phyloP scores from a whole-genome alignment of 2,329 filamentous ascomycete species.

The Chaetothyriales sp. region DNA sequence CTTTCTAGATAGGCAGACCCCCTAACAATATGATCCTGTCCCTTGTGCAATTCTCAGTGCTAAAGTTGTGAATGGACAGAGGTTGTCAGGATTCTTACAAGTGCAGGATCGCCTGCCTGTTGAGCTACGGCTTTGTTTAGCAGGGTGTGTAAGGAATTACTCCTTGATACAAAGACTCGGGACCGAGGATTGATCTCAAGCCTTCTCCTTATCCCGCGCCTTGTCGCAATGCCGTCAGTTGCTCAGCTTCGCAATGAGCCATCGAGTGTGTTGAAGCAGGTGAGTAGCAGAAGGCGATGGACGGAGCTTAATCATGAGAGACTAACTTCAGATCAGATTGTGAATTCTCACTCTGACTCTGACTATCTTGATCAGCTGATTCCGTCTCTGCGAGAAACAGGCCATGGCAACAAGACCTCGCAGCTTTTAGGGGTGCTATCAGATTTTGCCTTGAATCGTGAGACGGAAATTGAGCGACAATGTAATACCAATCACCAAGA shows the following conservation, averaged over 20 bases:
- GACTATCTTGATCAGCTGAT: slow-evolving; percentile 96
- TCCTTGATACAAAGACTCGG: too few relatives aligned
- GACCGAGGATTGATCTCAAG: not conserved
- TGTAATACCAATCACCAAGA: slow-evolving; percentile 95
- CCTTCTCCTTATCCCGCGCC: not conserved
- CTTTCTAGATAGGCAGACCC: not conserved
- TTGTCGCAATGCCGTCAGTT: slow-evolving; percentile 24
- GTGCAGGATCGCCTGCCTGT: too few relatives aligned
- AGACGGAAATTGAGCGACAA: slow-evolving; percentile 83
- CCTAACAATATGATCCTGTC: too few relatives aligned
- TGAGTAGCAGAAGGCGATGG: slow-evolving; percentile 9
- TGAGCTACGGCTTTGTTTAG: too few relatives aligned
- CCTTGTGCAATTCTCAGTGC: too few relatives aligned
- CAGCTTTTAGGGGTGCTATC: slow-evolving; percentile 65
- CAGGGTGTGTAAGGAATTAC: too few relatives aligned
- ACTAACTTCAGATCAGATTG: slow-evolving; percentile 48
- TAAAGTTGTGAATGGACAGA: too few relatives aligned
- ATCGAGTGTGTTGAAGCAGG: slow-evolving; percentile 28
- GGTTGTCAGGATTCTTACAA: too few relatives aligned
- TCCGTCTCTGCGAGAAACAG: slow-evolving; percentile 81
- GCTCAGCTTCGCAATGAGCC: slow-evolving; percentile 24
- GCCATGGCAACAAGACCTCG: slow-evolving; percentile 54
- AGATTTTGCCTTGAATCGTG: slow-evolving; percentile 72
- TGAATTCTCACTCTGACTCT: slow-evolving; percentile 76
- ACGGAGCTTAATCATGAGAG: not conserved